phyloP scores from a whole-genome alignment of 495 filamentous ascomycete genomes.

The Sporormia fimetaria region DNA sequence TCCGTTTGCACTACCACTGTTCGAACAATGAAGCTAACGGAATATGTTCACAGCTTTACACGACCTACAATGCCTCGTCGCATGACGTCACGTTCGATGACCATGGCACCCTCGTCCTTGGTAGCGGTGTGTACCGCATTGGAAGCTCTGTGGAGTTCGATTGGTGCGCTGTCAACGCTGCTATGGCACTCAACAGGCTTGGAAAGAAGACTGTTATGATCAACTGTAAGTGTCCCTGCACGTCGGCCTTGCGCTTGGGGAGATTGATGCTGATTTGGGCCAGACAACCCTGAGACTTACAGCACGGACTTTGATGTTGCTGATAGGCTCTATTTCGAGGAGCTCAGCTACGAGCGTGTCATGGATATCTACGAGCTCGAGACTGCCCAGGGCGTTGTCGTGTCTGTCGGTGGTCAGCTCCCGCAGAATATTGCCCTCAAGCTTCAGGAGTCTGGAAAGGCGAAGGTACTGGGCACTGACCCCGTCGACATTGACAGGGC shows the following conservation, averaged over 20 bases:
- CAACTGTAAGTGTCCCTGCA: constrained; percentile 52
- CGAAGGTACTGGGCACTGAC: constrained; percentile 82
- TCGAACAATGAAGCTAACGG: too few species aligned
- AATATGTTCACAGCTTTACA: too few species aligned
- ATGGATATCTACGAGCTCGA: constrained; percentile 99
- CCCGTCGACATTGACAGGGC: constrained; percentile 93
- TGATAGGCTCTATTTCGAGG: constrained; percentile 95
- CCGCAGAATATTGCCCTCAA: constrained; percentile 94
- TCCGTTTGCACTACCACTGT: too few species aligned
- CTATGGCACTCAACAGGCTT: constrained; percentile 71
- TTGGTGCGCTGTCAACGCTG: constrained; percentile 95
- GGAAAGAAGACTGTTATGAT: constrained; percentile 99
- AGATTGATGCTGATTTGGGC: not conserved
- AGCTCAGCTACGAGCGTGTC: constrained; percentile 91
- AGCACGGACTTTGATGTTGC: constrained; percentile 85
- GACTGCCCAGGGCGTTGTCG: constrained; percentile 74
- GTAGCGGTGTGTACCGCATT: constrained; percentile 92
- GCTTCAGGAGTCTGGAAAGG: constrained; percentile 81
- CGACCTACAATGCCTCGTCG: constrained; percentile 91
- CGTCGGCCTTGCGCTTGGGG: not conserved
- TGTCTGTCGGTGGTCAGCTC: constrained; percentile 89
- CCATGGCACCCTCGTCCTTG: constrained; percentile 79
- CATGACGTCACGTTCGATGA: constrained; percentile 95
- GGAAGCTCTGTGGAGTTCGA: constrained; percentile 97
- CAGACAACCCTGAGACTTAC: constrained; percentile 76